Base-by-base conservation (phyloP, 2,329 filamentous ascomycete species). In the Clonostachys rosea region DNA sequence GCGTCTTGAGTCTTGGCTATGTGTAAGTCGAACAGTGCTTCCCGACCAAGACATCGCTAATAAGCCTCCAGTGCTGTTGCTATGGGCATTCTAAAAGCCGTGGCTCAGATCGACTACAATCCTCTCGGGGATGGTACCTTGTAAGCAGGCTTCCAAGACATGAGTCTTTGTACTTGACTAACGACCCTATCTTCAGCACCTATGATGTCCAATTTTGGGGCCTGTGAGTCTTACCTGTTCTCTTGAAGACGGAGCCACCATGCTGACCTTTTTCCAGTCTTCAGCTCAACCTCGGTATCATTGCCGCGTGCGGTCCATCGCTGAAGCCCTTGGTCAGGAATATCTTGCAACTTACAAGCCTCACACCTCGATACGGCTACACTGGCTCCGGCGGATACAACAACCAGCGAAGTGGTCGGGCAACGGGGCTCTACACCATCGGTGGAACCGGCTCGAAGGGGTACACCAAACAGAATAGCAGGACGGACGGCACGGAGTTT, bases 1-100 rank as follows among this genome's bases (percentile, higher is more conserved):
- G 52, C 2, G 65, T 75, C 46, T 55, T 73, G 5, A 66, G 67
- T 43, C 56, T 74, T 17, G 71, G 70, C 33, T 71, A 71, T 49
- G 55, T 70, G 66, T 68, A 52, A 34, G 63, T 53, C 7, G 16
- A 16, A 10, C 24, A 4, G 24, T 10, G 24, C 24, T 30, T 9
- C 9, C 1, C 17, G n/a, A 16, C 37, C 12, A 24, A 47, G 6
- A 47, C 13, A 3, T 6, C 5, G 10, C 11, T 13, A 30, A 30
- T 30, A 1, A 30, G 24, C 24, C 9, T 30, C 1, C 45, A 69
- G 66, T 9, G 67, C 69, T 8, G 66, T 70, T 17, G 60, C 56
- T 4, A 61, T 70, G 46, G 68, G 68, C 14, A 59, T 68, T 20
- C 56, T 69, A 34, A 73, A 71, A 53, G 61, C 62, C 12, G 50